These are phyloP conservation scores for Populus simonii DNA, from an alignment of 345 rosid genomes.

Conservation along the genomic window DNA sequence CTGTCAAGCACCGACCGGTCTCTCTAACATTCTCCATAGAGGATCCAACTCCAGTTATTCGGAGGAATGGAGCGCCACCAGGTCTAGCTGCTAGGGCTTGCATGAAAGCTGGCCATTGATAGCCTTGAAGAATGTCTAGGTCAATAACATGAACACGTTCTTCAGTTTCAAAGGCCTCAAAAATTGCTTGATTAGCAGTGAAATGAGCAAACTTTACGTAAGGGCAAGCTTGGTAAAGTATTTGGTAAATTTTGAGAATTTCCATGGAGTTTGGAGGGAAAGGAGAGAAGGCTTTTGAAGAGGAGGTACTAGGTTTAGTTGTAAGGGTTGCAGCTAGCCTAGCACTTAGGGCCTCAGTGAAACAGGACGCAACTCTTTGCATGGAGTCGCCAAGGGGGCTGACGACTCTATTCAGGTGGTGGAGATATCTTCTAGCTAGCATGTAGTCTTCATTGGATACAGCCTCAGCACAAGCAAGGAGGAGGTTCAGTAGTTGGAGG, in stretches of 20 bases:
- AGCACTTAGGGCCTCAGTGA: conserved; percentile 59
- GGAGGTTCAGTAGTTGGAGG: conserved; percentile 60
- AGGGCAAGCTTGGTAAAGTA: conserved; percentile 66
- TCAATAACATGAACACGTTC: conserved; percentile 72
- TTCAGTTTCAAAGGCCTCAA: conserved; percentile 66
- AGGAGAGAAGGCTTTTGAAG: conserved; percentile 36
- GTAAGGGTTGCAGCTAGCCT: conserved; percentile 50
- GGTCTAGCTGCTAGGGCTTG: conserved; percentile 67
- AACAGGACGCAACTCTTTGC: conserved; percentile 67
- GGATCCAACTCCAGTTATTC: conserved; percentile 58
- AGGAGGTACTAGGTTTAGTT: conserved; percentile 28
- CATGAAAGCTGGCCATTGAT: conserved; percentile 84
- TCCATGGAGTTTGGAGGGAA: conserved; percentile 53
- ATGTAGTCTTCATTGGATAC: conserved; percentile 66
- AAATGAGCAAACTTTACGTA: conserved; percentile 67
- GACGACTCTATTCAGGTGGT: conserved; percentile 57
- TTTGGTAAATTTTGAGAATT: conserved; percentile 56
- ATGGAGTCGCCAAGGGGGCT: conserved; percentile 60
- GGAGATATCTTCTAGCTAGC: conserved; percentile 51
- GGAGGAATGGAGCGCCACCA: conserved; percentile 51
- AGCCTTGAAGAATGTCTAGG: conserved; percentile 65
- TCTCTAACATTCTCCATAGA: conserved; percentile 40
- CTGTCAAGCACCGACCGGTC: conserved; percentile 59
- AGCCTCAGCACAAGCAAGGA: conserved; percentile 66
- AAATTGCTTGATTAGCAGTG: conserved; percentile 69